Base-by-base conservation (phyloP, 2,329 filamentous ascomycete species). In the Chaetomiaceae sp. region DNA sequence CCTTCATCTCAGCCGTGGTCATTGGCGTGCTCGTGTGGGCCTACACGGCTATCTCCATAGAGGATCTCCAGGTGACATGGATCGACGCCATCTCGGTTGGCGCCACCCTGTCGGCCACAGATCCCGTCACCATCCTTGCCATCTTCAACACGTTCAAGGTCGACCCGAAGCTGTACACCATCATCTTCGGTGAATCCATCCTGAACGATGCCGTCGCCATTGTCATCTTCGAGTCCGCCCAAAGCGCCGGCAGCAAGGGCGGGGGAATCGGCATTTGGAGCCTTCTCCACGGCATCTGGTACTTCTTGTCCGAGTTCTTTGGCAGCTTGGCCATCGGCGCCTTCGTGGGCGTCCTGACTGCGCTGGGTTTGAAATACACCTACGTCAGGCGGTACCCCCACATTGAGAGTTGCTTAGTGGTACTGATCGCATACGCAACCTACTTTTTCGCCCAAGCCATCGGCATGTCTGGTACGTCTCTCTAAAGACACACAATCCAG, bases 141-240 rank as follows among this genome's bases (percentile, higher is more conserved):
- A 99, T 99, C 63, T 99, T 99, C 81, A 97, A 96, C 71, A 88
- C 94, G 1, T 99, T 97, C 81, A 97, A 97, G 73, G 94, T 99
- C 64, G 94, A 99, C 65, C 94, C 94, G 3, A 97, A 97, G 73
- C 81, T 99, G 17, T 99, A 99, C 74, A 99, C 94, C 27, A 85
- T 99, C 69, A 99, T 99, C 62, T 99, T 99, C 70, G 94, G 94
- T 68, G 94, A 99, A 73, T 95, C 92, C 7, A 97, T 99, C 56
- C 76, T 99, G 52, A 99, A 99, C 69, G 94, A 99, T 75, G 94
- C 94, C 40, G 92, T 99, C 66, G 94, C 94, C 60, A 99, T 99
- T 70, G 94, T 99, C 66, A 83, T 99, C 62, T 99, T 99, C 72
- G 92, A 99, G 74, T 96, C 94, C 4, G 94, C 94, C 11, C 92